Conservation (phyloP, 495 filamentous ascomycete species). For the Thozetella sp. region DNA sequence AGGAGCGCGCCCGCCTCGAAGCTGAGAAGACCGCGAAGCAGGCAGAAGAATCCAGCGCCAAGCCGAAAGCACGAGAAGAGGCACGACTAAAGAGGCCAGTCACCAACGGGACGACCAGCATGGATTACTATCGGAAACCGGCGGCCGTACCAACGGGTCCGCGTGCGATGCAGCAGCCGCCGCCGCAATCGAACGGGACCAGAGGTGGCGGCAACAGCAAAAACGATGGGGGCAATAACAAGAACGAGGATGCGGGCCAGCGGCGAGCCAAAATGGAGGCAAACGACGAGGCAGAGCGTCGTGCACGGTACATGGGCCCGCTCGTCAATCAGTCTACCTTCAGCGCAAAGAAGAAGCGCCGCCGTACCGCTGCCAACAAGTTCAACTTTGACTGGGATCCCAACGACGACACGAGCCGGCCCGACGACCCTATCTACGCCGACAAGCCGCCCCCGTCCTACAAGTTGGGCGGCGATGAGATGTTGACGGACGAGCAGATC, state of each 20-base stretch:
- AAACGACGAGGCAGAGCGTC: slow-evolving; percentile 74
- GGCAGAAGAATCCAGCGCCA: slow-evolving; percentile 50
- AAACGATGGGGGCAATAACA: slow-evolving; percentile 23
- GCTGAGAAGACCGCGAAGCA: slow-evolving; percentile 73
- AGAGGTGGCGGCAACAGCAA: slow-evolving; percentile 20
- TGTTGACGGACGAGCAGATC: slow-evolving; percentile 62
- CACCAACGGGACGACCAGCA: background rate
- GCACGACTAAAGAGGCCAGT: slow-evolving; percentile 5
- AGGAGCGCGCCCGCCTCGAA: slow-evolving; percentile 82
- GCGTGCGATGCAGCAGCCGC: background rate
- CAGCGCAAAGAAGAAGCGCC: slow-evolving; percentile 94
- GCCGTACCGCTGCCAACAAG: slow-evolving; percentile 91
- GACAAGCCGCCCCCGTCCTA: slow-evolving; percentile 66
- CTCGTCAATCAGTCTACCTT: slow-evolving; percentile 87
- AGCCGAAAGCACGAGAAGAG: slow-evolving; percentile 17
- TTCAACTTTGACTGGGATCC: slow-evolving; percentile 99
- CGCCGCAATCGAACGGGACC: slow-evolving; percentile 4
- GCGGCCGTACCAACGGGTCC: background rate
- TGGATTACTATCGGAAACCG: background rate
- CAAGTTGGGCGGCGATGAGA: slow-evolving; percentile 80
- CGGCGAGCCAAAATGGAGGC: slow-evolving; percentile 63
- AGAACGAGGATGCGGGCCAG: slow-evolving; percentile 47
- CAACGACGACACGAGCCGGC: slow-evolving; percentile 90
- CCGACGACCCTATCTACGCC: slow-evolving; percentile 89
- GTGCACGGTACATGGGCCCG: slow-evolving; percentile 90